phyloP scores from a whole-genome alignment of 768 basidiomycete genomes.

The Psilocybe cyanescens region DNA sequence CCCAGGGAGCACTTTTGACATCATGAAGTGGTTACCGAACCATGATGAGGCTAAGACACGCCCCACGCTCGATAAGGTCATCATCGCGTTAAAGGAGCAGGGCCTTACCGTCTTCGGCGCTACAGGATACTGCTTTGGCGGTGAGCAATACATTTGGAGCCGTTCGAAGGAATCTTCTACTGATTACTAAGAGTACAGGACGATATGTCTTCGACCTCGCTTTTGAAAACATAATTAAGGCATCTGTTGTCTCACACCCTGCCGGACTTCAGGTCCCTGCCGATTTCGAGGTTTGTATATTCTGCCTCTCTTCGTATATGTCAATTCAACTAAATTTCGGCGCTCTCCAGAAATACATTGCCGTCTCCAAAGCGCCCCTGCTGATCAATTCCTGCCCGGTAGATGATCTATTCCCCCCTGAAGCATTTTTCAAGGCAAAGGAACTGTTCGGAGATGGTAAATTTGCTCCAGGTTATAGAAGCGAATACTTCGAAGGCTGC shows the following conservation, averaged over 20 bases:
- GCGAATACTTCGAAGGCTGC: conserved; percentile 47
- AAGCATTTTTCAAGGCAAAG: conserved; percentile 47
- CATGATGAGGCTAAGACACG: conserved; percentile 48
- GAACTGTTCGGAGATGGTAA: conserved; percentile 49
- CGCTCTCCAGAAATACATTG: conserved; percentile 53
- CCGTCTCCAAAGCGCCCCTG: conserved; percentile 51
- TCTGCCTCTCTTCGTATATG: too few species aligned
- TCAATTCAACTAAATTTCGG: conserved; percentile 48
- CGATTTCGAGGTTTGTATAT: conserved; percentile 43
- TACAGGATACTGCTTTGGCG: conserved; percentile 75
- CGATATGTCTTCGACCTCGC: conserved; percentile 66
- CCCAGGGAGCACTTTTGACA: conserved; percentile 38
- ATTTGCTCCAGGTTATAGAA: conserved; percentile 50
- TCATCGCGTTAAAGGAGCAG: conserved; percentile 55
- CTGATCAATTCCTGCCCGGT: conserved; percentile 66
- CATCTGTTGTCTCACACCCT: conserved; percentile 56
- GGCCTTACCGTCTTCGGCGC: conserved; percentile 64
- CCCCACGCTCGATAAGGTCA: conserved; percentile 56
- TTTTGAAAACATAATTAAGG: conserved; percentile 51
- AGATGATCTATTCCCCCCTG: conserved; percentile 52
- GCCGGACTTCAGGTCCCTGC: conserved; percentile 29
- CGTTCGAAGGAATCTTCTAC: too few species aligned
- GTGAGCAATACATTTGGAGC: conserved; percentile 29
- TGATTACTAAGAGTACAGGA: conserved; percentile 28
- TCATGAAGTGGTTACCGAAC: conserved; percentile 43